A percentile compares a stretch with the other conserved stretches of the same genome.
Conservation (phyloP, 2,329 filamentous ascomycete species). For the Metarhizium brunneum region DNA sequence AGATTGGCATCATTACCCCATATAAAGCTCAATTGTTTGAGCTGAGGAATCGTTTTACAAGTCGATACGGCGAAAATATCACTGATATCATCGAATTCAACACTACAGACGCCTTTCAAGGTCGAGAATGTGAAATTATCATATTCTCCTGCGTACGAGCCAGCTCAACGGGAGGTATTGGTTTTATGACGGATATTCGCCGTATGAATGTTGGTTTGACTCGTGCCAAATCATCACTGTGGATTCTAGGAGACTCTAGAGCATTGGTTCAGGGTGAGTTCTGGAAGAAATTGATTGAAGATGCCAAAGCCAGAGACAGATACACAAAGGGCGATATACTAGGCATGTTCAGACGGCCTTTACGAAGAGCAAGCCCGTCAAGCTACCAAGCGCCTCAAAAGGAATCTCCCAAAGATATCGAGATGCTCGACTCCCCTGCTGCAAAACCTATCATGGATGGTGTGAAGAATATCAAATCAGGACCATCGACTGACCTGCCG, state of each 20-base stretch:
- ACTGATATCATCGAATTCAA: constrained; percentile 87
- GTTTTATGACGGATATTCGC: constrained; percentile 95
- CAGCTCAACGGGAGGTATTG: constrained; percentile 84
- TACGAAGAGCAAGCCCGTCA: constrained; percentile 24
- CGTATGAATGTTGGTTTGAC: constrained; percentile 99
- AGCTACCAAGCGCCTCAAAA: constrained; percentile 6
- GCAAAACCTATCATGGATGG: background rate
- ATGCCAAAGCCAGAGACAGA: constrained; percentile 63
- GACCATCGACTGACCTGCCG: background rate
- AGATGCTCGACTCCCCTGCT: constrained; percentile 4
- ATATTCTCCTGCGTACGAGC: constrained; percentile 98
- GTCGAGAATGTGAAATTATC: constrained; percentile 92
- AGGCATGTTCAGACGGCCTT: constrained; percentile 36
- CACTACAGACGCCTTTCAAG: constrained; percentile 96
- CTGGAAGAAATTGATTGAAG: constrained; percentile 78
- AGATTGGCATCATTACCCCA: constrained; percentile 94
- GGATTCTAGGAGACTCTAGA: constrained; percentile 88
- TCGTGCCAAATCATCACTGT: constrained; percentile 90
- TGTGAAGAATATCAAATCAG: background rate
- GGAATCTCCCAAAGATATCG: constrained; percentile 5
- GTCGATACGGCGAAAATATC: constrained; percentile 65
- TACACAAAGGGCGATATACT: constrained; percentile 63
- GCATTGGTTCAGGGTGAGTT: constrained; percentile 81
- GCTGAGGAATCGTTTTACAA: constrained; percentile 65
- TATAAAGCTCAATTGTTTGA: constrained; percentile 89